These are phyloP conservation scores for Phalaenopsis equestris DNA, from an alignment of 106 monocot species.

Conservation along the genomic window DNA sequence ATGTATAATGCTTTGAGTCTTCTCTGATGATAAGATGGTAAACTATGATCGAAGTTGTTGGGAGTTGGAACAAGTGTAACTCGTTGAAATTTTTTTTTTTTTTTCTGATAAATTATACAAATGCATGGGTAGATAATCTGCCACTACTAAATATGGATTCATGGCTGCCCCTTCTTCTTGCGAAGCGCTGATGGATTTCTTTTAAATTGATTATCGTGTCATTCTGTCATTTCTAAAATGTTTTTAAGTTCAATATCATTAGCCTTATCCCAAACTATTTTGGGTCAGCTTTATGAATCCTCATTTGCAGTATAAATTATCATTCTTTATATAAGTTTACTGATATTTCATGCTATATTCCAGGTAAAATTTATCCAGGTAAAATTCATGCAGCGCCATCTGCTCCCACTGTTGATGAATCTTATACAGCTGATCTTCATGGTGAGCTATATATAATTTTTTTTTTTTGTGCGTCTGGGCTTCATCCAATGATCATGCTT, in stretches of 20 bases:
- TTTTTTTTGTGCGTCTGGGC: neutral
- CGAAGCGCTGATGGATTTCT: neutral
- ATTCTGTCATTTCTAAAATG: neutral
- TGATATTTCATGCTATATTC: neutral
- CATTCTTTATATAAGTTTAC: neutral
- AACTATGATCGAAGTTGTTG: neutral
- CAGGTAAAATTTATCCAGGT: slow-evolving; percentile 40
- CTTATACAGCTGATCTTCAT: slow-evolving; percentile 14
- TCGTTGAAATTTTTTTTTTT: neutral
- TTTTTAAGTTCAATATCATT: neutral
- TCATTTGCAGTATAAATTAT: neutral
- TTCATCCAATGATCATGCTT: neutral
- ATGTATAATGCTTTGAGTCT: neutral
- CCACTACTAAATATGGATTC: no score
- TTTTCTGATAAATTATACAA: neutral
- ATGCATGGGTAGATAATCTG: neutral
- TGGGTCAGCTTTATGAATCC: neutral
- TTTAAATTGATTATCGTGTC: neutral
- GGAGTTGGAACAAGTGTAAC: neutral
- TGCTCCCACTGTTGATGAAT: slow-evolving; percentile 28
- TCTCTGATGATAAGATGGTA: no score
- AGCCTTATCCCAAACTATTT: no score
- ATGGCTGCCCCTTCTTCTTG: neutral
- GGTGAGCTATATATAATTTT: slow-evolving; percentile 8
- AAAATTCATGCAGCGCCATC: slow-evolving; percentile 20